Base-by-base conservation (phyloP, 352 stramenopile species). In the Phytophthora lateralis region DNA sequence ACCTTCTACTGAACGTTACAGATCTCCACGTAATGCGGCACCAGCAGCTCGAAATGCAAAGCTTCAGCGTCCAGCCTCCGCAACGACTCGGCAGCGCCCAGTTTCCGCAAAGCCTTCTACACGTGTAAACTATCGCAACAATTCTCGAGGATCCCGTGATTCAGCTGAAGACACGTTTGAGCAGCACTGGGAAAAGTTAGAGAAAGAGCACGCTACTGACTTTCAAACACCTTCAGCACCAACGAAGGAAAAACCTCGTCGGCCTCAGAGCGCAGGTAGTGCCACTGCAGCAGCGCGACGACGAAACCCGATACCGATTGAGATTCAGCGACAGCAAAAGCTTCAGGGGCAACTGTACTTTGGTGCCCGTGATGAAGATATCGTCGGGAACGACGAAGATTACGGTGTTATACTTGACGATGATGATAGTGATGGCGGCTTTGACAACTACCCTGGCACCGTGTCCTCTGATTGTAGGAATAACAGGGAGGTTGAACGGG, bases 321-420 rank as follows among this genome's bases (percentile, higher is more conserved):
- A 46, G 10, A 42, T n/a, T 12, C 62, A 60, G 20, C 17, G 44
- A 11, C 30, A 41, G 20, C 51, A 66, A 29, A 59, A 60, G 18
- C 17, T 62, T 6, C 29, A 72, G 17, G 61, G 48, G 14, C 51
- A 66, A 20, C 27, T 76, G 26, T 76, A 43, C 18, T 70, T 76
- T 52, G 42, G 45, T 51, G 57, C 43, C 11, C 54, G 32, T 7
- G 67, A 72, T 44, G 58, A 69, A 26, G 67, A 76, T 30, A 21
- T 73, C 12, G 43, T 70, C n/a, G 66, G 71, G 1, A 70, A 87
- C 7, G 76, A 87, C 15, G 58, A 78, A 18, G 69, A 72, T 55
- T 78, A 65, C 26, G 77, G 60, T 2, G 70, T 89, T 17, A 32
- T 78, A 34, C 58, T 76, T 30, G 76, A 86, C 42, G 71, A 85